phyloP scores from a whole-genome alignment of 169 alveolate species.

The Plasmodium falciparum region DNA sequence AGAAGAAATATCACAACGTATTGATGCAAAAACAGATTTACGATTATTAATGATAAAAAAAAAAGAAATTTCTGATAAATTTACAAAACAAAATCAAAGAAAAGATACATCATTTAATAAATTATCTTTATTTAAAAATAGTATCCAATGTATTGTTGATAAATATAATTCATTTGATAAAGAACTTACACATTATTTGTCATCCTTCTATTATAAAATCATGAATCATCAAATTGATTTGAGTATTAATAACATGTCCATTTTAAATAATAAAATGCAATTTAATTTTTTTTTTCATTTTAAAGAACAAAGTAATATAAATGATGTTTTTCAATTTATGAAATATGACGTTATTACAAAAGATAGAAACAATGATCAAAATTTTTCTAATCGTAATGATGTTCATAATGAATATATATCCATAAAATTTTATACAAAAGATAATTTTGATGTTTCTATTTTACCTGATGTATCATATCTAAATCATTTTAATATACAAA shows the following conservation, averaged over 20 bases:
- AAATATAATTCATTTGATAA: slow-evolving; percentile 29
- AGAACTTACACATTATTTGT: slow-evolving; percentile 37
- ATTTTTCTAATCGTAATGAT: neutral
- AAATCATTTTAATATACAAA: slow-evolving; percentile 57
- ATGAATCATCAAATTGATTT: slow-evolving; percentile 41
- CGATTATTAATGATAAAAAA: slow-evolving; percentile 38
- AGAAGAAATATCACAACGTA: slow-evolving; percentile 53
- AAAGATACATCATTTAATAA: slow-evolving; percentile 53
- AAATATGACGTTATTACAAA: slow-evolving; percentile 47
- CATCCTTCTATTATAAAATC: slow-evolving; percentile 44
- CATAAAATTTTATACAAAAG: slow-evolving; percentile 39
- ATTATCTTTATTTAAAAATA: slow-evolving; percentile 40
- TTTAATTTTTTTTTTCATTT: slow-evolving; percentile 44
- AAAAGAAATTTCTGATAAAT: slow-evolving; percentile 33
- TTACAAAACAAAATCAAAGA: slow-evolving; percentile 33
- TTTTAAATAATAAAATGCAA: slow-evolving; percentile 53
- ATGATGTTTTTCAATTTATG: slow-evolving; percentile 43
- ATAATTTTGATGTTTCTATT: slow-evolving; percentile 64
- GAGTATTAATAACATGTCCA: slow-evolving; percentile 19
- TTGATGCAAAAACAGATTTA: slow-evolving; percentile 61
- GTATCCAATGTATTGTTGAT: slow-evolving; percentile 42
- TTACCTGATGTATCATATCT: slow-evolving; percentile 70
- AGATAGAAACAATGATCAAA: slow-evolving; percentile 9
- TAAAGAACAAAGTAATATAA: slow-evolving; percentile 30
- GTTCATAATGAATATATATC: slow-evolving; percentile 53